These are phyloP conservation scores for Candida methanosorbosa DNA, from an alignment of 805 yeast species.

Conservation along the genomic window DNA sequence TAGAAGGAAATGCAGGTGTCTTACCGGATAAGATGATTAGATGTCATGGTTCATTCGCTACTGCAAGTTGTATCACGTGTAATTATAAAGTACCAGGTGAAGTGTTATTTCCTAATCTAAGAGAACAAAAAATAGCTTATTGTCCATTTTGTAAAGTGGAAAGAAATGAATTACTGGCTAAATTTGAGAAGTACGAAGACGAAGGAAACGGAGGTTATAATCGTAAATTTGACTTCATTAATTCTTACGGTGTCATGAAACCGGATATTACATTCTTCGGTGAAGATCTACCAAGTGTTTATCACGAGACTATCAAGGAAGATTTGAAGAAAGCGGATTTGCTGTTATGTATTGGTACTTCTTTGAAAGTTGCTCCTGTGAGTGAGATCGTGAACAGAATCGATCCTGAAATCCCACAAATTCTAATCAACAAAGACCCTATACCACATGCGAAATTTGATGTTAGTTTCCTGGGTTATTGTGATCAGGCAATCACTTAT, in stretches of 20 bases:
- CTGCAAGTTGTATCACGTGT: conserved; percentile 79
- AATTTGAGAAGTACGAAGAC: conserved; percentile 22
- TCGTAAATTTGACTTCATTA: conserved; percentile 22
- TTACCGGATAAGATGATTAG: conserved; percentile 60
- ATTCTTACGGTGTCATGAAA: conserved; percentile 73
- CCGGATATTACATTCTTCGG: conserved; percentile 93
- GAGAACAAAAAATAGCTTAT: conserved; percentile 51
- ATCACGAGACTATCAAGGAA: conserved; percentile 47
- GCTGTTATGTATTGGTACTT: conserved; percentile 80
- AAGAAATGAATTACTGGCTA: conserved; percentile 23
- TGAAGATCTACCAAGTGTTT: conserved; percentile 66
- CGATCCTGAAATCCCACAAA: conserved; percentile 69
- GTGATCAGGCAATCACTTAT: conserved; percentile 75
- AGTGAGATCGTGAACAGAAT: conserved; percentile 75
- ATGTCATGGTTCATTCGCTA: conserved; percentile 90
- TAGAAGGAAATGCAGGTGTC: conserved; percentile 78
- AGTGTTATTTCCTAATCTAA: conserved; percentile 49
- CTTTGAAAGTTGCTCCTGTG: conserved; percentile 88
- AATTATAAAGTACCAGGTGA: conserved; percentile 58
- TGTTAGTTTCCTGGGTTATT: conserved; percentile 63
- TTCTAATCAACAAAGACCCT: conserved; percentile 70
- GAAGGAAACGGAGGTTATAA: conserved; percentile 17
- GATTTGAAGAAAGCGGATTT: conserved; percentile 70
- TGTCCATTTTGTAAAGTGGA: conserved; percentile 59
- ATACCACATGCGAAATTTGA: conserved; percentile 75